Evolutionary conservation across 179 eudicot genomes (phyloP).

Genomic region (Beta macrorhiza): DNA sequence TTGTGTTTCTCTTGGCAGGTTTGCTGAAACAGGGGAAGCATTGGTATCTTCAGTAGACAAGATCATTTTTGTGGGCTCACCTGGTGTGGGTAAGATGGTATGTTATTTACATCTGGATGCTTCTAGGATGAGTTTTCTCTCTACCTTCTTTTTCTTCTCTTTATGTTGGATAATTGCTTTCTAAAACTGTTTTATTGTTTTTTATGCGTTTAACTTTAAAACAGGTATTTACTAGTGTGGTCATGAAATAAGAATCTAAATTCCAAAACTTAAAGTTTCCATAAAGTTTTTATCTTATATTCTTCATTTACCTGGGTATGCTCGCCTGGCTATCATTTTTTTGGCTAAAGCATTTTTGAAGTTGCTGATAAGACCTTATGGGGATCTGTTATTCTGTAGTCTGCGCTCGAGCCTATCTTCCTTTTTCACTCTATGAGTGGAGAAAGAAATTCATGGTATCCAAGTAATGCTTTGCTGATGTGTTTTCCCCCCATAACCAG

Average conservation of each 20-base stretch:
- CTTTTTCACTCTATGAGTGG: neutral
- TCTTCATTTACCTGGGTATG: neutral
- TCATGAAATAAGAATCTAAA: neutral
- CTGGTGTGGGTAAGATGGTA: constrained; percentile 95
- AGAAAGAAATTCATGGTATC: neutral
- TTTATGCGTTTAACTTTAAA: neutral
- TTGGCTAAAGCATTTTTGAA: neutral
- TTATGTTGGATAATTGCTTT: neutral
- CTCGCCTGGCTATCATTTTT: neutral
- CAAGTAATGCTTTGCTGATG: constrained; percentile 15
- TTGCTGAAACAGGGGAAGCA: constrained; percentile 99
- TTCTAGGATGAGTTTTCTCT: neutral
- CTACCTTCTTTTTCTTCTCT: neutral
- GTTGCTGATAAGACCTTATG: neutral
- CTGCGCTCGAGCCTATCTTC: neutral
- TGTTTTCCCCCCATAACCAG: constrained; percentile 38
- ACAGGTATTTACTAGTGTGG: neutral
- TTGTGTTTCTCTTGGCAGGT: constrained; percentile 45
- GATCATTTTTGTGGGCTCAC: constrained; percentile 98
- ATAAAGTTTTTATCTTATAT: neutral
- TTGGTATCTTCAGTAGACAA: constrained; percentile 94
- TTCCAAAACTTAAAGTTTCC: neutral
- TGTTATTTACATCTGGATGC: constrained; percentile 29
- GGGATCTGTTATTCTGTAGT: neutral
- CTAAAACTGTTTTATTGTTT: too few species aligned